A percentile compares a stretch with the other conserved stretches of the same genome.
Conservation (phyloP, 2,329 filamentous ascomycete species). For the Aspergillus sp. region DNA sequence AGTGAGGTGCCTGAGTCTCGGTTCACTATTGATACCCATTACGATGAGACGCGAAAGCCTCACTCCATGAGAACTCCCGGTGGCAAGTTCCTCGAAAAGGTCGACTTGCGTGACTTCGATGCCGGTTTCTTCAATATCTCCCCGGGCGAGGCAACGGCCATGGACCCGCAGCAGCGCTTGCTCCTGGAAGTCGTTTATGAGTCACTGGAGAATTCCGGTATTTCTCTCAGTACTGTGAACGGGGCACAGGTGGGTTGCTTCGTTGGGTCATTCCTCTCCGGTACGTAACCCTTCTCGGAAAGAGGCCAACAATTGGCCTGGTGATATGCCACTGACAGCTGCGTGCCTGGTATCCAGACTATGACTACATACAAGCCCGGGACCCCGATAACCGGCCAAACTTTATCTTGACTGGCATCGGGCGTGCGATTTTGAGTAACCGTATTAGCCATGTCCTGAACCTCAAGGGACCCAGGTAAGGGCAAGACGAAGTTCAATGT, state of each 20-base stretch:
- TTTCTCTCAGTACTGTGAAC: constrained; percentile 16
- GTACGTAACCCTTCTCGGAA: neutral
- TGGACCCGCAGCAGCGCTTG: constrained; percentile 30
- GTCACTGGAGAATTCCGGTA: constrained; percentile 26
- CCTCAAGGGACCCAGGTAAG: constrained; percentile 32
- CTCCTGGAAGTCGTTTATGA: constrained; percentile 46
- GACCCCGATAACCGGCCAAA: constrained; percentile 19
- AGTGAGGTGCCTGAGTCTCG: neutral
- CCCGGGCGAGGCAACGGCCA: constrained; percentile 32
- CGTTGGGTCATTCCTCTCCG: constrained; percentile 9
- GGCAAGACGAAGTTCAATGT: too few relatives aligned
- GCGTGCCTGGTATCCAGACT: constrained; percentile 18
- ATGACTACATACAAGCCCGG: constrained; percentile 15
- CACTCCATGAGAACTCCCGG: neutral
- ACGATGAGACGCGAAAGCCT: neutral
- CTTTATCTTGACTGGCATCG: constrained; percentile 23
- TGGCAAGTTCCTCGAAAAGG: neutral
- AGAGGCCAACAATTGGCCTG: neutral
- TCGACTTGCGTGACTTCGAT: constrained; percentile 19
- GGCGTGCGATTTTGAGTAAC: constrained; percentile 34
- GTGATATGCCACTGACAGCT: neutral
- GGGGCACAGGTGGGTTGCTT: constrained; percentile 30
- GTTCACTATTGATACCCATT: neutral
- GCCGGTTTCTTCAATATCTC: constrained; percentile 27
- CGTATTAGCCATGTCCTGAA: constrained; percentile 39